Conservation (phyloP, 2,329 filamentous ascomycete species). For the Cytospora piceicola region DNA sequence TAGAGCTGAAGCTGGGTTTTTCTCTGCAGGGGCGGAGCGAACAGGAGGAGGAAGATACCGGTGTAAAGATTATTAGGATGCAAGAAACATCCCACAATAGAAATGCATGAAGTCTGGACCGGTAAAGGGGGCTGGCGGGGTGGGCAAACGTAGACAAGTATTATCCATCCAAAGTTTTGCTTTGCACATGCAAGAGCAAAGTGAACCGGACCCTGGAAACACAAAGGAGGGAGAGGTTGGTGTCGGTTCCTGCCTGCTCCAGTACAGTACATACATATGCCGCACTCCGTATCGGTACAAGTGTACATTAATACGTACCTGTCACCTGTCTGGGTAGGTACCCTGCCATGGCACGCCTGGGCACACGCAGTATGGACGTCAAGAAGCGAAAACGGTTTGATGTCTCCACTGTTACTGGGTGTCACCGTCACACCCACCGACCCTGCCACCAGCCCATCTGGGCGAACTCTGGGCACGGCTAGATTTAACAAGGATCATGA, state of each 20-base stretch:
- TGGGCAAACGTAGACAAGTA: conserved; percentile 7
- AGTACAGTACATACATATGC: background rate
- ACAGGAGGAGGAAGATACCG: background rate
- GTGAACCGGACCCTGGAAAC: conserved; percentile 10
- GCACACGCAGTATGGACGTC: too few relatives aligned
- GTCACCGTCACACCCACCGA: too few relatives aligned
- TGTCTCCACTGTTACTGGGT: too few relatives aligned
- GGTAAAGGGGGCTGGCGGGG: conserved; percentile 18
- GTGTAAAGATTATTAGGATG: conserved; percentile 21
- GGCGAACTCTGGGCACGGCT: too few relatives aligned
- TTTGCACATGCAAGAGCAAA: conserved; percentile 7
- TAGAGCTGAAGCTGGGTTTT: conserved; percentile 7
- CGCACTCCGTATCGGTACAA: too few relatives aligned
- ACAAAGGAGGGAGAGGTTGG: background rate
- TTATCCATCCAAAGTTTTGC: conserved; percentile 7
- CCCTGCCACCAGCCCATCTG: too few relatives aligned
- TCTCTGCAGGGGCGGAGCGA: conserved; percentile 5
- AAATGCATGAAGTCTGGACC: conserved; percentile 4
- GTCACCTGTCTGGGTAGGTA: too few relatives aligned
- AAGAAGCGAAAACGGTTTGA: too few relatives aligned
- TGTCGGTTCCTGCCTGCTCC: background rate
- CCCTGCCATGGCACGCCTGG: too few relatives aligned
- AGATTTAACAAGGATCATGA: too few relatives aligned
- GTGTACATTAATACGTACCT: too few relatives aligned
- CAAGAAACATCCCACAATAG: conserved; percentile 26